These are phyloP conservation scores for Penicillium freii DNA, from an alignment of 2,329 filamentous ascomycete genomes.

Conservation along the genomic window DNA sequence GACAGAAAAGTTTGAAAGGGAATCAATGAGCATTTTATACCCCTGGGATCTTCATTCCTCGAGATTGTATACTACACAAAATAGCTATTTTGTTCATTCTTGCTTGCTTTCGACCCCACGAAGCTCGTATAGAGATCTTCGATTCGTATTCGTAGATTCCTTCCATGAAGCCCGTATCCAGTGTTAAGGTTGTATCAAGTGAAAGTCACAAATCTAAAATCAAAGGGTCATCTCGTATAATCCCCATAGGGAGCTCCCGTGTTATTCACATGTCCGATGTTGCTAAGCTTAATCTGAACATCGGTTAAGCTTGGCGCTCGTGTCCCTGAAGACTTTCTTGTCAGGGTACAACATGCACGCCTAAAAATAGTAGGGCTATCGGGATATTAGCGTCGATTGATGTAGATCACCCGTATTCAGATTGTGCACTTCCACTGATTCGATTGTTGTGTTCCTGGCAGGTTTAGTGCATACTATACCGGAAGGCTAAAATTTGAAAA, in stretches of 20 bases:
- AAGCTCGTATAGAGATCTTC: conserved; percentile 1
- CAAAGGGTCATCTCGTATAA: neutral
- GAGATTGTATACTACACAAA: neutral
- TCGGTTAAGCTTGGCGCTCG: conserved; percentile 6
- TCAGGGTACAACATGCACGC: neutral
- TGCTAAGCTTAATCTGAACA: neutral
- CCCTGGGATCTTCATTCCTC: neutral
- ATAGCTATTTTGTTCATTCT: neutral
- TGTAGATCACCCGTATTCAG: conserved; percentile 6
- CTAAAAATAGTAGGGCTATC: conserved; percentile 7
- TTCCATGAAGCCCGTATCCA: neutral
- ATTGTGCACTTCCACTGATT: neutral
- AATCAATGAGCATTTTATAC: conserved; percentile 1
- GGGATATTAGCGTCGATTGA: neutral
- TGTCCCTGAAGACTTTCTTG: conserved; percentile 3
- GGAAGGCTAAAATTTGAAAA: neutral
- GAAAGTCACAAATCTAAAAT: neutral
- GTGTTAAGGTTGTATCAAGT: neutral
- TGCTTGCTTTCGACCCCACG: conserved; percentile 1
- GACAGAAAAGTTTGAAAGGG: neutral
- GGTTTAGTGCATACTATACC: neutral
- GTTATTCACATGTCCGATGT: neutral
- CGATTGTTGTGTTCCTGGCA: neutral
- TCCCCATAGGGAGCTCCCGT: neutral
- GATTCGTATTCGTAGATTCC: neutral